These are phyloP conservation scores for Phialophora macrospora DNA, from an alignment of 2,329 filamentous ascomycete genomes.

Conservation along the genomic window DNA sequence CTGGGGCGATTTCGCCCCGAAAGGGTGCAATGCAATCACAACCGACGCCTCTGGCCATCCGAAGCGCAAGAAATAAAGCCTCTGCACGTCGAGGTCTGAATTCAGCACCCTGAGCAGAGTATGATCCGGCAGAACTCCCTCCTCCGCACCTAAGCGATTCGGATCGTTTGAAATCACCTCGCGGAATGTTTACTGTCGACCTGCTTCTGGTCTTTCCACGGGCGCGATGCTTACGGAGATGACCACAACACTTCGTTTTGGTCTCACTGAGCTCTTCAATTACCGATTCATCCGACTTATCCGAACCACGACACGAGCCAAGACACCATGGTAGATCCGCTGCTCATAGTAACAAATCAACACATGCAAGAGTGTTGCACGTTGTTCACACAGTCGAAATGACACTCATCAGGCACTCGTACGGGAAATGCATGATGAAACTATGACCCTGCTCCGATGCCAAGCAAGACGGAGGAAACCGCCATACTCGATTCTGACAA, in stretches of 20 bases:
- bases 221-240: conserved; percentile 5
- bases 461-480: conserved; percentile 25
- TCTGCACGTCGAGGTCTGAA: not conserved
- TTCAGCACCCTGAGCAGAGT: not conserved
- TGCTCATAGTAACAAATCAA: not conserved
- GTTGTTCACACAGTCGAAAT: conserved; percentile 1
- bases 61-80: not conserved
- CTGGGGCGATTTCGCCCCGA: not conserved
- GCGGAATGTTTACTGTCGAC: not conserved
- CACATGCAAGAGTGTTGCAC: not conserved
- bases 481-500: conserved; percentile 25
- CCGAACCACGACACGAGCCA: conserved; percentile 18
- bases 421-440: not conserved
- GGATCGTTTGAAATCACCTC: not conserved
- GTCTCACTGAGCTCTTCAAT: not conserved
- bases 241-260: not conserved
- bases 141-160: not conserved
- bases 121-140: not conserved
- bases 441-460: conserved; percentile 7
- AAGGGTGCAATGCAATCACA: not conserved
- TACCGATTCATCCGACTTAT: conserved; percentile 19
- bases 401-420: conserved; percentile 1
- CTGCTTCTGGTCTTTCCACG: not conserved
- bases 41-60: not conserved
- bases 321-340: conserved; percentile 12